Conservation (phyloP, 106 monocot genomes). For the Gastrodia elata region DNA sequence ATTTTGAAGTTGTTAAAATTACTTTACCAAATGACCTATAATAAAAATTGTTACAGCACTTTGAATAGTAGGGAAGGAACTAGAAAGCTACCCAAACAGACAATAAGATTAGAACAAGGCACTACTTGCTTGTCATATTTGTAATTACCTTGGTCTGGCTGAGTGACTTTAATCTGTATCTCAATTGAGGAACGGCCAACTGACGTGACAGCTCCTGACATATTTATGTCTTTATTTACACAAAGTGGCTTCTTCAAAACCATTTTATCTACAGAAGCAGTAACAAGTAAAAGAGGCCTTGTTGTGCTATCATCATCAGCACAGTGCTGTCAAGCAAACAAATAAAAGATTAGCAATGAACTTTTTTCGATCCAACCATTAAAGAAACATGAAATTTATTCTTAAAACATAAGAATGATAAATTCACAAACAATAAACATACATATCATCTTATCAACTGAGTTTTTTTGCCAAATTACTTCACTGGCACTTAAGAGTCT, state of each 20-base stretch:
- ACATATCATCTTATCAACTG: too few relatives aligned
- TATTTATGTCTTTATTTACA: constrained; percentile 80
- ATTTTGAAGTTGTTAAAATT: too few relatives aligned
- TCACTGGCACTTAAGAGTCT: too few relatives aligned
- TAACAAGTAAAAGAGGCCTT: constrained; percentile 81
- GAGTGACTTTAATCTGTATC: constrained; percentile 84
- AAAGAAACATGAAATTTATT: neutral
- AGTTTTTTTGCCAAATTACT: too few relatives aligned
- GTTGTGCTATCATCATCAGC: constrained; percentile 93
- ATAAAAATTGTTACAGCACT: too few relatives aligned
- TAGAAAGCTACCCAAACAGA: too few relatives aligned
- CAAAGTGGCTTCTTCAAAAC: constrained; percentile 75
- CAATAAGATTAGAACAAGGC: neutral
- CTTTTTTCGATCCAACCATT: neutral
- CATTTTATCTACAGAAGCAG: constrained; percentile 95
- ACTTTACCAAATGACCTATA: too few relatives aligned
- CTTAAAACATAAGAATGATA: neutral
- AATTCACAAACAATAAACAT: neutral
- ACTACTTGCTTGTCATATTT: neutral
- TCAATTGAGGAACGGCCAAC: constrained; percentile 95
- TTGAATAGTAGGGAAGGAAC: too few relatives aligned
- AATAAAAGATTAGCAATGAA: neutral
- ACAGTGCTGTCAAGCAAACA: constrained; percentile 53
- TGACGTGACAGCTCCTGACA: constrained; percentile 81
- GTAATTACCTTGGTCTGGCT: constrained; percentile 41